Base-by-base conservation (phyloP, 441 rosid species). In the Populus tomentosa region DNA sequence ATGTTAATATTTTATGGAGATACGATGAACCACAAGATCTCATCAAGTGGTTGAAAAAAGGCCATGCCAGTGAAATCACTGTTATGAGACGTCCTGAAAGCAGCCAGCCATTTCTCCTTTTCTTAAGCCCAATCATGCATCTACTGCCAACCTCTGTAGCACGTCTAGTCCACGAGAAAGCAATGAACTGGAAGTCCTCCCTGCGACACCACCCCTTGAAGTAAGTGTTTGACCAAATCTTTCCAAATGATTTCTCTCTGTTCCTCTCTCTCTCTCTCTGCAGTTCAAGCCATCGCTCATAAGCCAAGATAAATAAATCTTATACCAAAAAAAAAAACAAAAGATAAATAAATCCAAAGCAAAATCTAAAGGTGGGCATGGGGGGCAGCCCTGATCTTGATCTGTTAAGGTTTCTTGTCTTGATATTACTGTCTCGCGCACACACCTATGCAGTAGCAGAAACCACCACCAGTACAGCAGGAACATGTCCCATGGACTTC, bases 401-500 rank as follows among this genome's bases (percentile, higher is more conserved):
- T 40, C 50, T 32, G 6, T 28, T 75, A 36, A 74, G 50, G 5
- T 11, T 79, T 30, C 67, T 67, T 30, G 61, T n/a, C 13, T 21
- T 61, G 23, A 16, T 40, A 0, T 10, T 66, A 62, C 10, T n/a
- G 59, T 72, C 36, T 76, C n/a, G 62, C 75, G 74, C 6, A 23
- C 70, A 73, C 72, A 53, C 67, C 21, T 24, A 56, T 38, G 74
- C 56, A 36, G 73, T 77, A 11, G 33, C 24, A 18, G 18, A 11
- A 46, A 46, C 11, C 53, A 10, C 56, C 21, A 28, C 67, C 67
- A 42, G 42, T 56, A 10, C 69, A 50, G 62, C 88, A 14, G 11
- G 84, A 71, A 38, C 82, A n/a, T 94, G 98, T 67, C 97, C 98
- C 20, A 59, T 92, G 79, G 90, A 90, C 80, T 88, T 92, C 76